Evolutionary conservation across 2,329 filamentous ascomycete genomes (phyloP), one percentile per base, ranked within the genome.

Genomic region (Epichloe scottii): DNA sequence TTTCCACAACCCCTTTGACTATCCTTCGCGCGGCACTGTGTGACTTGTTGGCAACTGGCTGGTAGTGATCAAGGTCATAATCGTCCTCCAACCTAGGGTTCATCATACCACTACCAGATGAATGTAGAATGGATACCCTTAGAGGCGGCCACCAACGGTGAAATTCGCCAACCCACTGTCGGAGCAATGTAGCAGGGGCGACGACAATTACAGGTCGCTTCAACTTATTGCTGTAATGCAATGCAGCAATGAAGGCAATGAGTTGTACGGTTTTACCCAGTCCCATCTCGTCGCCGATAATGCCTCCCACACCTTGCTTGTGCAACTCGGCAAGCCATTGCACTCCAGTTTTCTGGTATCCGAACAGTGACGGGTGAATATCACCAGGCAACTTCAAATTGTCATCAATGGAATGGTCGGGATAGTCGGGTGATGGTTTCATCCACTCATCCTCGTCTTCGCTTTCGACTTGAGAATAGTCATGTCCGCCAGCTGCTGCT

Each of bases 71-170:
- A 57, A 76, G 68, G 41, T 76, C 71, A 50, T 74, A 72, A 15
- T 72, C 68, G 58, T 79, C 67, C 66, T 81, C 69, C 61, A 81
- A 65, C 66, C 82, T 70, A n/a, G 94, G 73, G 57, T 95, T 89
- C 49, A 96, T 72, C 91, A 98, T 97, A 17, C 93, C 94, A 64
- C 89, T 97, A 3, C 93, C 93, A 4, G 93, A 96, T 1, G 89
- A 89, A 64, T 98, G 93, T 46, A 98, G 67, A 55, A 98, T 97
- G 0, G 90, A 95, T 5, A 98, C 93, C 41, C 94, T 81, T 34
- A 98, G 73, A n/a, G 93, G 85, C n/a, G 93, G 93, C 94, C 94
- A 98, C 94, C 94, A 98, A 12, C 85, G 82, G 68, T 98, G 94
- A 59, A 98, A 97, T 63, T 98, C 93, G 56, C 94, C 95, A 12